Evolutionary conservation across 495 filamentous ascomycete species (phyloP), one percentile per base, ranked within the genome.

Genomic region (Trichoderma gamsii): DNA sequence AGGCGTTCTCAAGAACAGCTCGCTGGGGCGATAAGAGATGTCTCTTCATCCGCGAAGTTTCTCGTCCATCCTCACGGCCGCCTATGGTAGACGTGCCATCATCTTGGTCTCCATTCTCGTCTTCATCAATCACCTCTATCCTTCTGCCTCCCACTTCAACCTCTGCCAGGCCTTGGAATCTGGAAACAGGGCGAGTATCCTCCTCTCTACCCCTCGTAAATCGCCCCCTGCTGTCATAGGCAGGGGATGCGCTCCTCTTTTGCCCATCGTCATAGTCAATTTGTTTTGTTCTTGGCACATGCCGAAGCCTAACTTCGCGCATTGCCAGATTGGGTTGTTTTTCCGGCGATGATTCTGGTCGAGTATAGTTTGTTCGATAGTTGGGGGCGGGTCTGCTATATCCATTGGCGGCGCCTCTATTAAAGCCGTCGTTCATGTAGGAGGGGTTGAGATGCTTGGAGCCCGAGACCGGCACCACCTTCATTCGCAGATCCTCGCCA

Each of bases 341-440:
- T 2, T 65, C 63, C 12, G 35, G 25, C 25, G 25, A 18, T 4
- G 56, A 13, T 3, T 61, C 63, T 65, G 63, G 63, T 6, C 35
- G 35, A 21, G 32, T 23, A 32, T 41, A 41, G 35, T 15, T 23
- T 16, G 35, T 21, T 27, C 32, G 63, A 65, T 41, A 23, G 18
- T 27, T 21, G 12, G 23, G 13, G 15, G 35, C 18, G 3, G 35
- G 63, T 23, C 23, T 65, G n/a, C n/a, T 65, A 13, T 44, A 41
- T 15, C 41, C 63, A 21, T 65, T 44, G 63, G 41, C 9, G 35
- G 15, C 32, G 15, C 21, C 15, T 25, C 29, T 44, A n/a, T 43
- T 41, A 44, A 41, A 65, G 4, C 63, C 63, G 21, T 65, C 35
- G n/a, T 65, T 65, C 63, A 65, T 43, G 12, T 65, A 44, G 21